These are phyloP conservation scores for Aureobasidium sp. DNA, from an alignment of 2,329 filamentous ascomycete species.

Conservation along the genomic window DNA sequence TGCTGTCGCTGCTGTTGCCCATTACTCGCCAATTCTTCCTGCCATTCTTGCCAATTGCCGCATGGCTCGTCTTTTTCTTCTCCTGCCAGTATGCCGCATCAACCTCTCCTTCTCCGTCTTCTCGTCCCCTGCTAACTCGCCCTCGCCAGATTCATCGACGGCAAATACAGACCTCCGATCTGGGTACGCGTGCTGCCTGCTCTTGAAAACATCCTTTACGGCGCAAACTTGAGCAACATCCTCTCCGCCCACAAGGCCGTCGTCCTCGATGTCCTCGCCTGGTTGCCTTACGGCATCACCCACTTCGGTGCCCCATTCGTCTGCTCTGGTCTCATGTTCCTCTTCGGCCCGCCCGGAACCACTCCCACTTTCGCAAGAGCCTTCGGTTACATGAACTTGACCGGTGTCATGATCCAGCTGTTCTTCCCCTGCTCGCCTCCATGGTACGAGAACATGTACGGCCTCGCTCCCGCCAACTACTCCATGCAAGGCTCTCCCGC, in stretches of 20 bases:
- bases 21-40: conserved; percentile 86
- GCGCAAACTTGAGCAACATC: conserved; percentile 91
- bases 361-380: conserved; percentile 75
- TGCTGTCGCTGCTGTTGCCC: conserved; percentile 67
- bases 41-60: conserved; percentile 74
- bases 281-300: conserved; percentile 85
- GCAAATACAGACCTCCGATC: conserved; percentile 82
- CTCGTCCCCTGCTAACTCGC: not conserved
- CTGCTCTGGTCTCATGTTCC: conserved; percentile 69
- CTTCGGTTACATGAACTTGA: conserved; percentile 88
- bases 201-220: conserved; percentile 92
- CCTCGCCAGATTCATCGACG: conserved; percentile 67
- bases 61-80: conserved; percentile 87
- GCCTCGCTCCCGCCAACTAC: conserved; percentile 84
- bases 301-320: conserved; percentile 84
- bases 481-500: conserved; percentile 84
- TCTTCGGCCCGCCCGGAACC: conserved; percentile 80
- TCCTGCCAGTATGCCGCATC: conserved; percentile 67
- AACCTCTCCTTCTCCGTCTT: not conserved
- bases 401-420: conserved; percentile 80
- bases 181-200: conserved; percentile 93
- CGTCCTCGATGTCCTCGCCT: conserved; percentile 77
- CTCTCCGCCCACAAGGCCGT: conserved; percentile 81
- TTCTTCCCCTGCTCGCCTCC: conserved; percentile 89
- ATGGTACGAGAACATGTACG: conserved; percentile 94